phyloP scores from a whole-genome alignment of 169 alveolate genomes.

The Plasmodium cynomolgi region DNA sequence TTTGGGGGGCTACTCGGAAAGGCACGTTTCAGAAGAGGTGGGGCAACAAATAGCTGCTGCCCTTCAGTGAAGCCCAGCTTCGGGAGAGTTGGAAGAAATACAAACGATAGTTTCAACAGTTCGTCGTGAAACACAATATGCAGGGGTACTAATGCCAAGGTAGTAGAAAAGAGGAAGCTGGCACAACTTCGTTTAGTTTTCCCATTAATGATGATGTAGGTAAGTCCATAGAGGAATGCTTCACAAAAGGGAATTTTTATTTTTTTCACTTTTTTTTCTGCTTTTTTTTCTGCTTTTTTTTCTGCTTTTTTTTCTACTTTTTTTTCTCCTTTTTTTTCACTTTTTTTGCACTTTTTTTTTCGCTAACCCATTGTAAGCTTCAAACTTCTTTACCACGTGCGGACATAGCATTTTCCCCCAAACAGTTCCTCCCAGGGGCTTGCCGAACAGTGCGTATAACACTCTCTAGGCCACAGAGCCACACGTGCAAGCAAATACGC shows the following conservation, averaged over 20 bases:
- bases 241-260: background rate
- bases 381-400: background rate
- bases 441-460: background rate
- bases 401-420: background rate
- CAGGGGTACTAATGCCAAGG: background rate
- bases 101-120: background rate
- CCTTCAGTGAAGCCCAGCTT: background rate
- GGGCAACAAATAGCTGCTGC: background rate
- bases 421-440: background rate
- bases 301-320: background rate
- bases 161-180: background rate
- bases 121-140: background rate
- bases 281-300: background rate
- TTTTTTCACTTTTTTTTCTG: background rate
- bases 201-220: background rate
- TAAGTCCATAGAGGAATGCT: background rate
- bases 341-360: background rate
- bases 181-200: background rate
- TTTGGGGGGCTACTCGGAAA: background rate
- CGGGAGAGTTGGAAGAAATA: background rate
- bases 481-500: background rate
- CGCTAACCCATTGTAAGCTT: background rate
- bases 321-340: background rate
- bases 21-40: background rate
- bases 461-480: background rate